Conservation (phyloP, 495 filamentous ascomycete genomes). For the Pyronema domesticum region DNA sequence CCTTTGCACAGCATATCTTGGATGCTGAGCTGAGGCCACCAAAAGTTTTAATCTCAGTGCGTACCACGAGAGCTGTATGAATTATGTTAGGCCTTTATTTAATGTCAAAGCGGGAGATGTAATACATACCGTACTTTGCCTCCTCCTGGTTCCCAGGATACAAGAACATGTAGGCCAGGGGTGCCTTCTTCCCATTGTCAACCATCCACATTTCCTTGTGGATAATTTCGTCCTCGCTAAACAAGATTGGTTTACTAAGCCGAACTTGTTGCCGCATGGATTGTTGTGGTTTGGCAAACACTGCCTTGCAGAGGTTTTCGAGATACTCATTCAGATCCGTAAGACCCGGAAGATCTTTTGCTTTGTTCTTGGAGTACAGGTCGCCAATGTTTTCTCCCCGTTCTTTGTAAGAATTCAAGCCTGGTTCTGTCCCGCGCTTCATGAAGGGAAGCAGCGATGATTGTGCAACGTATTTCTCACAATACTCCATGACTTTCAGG, state of each 20-base stretch:
- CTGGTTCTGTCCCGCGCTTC: constrained; percentile 3
- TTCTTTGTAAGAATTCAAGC: constrained; percentile 18
- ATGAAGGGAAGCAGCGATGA: constrained; percentile 20
- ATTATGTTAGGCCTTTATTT: background rate
- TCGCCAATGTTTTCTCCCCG: constrained; percentile 22
- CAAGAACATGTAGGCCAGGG: constrained; percentile 24
- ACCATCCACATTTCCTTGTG: constrained; percentile 28
- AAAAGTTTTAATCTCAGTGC: constrained; percentile 31
- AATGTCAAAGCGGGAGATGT: background rate
- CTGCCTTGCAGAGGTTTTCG: constrained; percentile 34
- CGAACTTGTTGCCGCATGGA: constrained; percentile 40
- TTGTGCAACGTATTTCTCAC: constrained; percentile 18
- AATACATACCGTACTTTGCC: background rate
- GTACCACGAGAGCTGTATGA: constrained; percentile 33
- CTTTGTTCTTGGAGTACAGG: constrained; percentile 14
- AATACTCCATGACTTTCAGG: constrained; percentile 22
- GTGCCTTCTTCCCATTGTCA: constrained; percentile 12
- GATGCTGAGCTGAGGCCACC: constrained; percentile 40
- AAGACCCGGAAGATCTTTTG: constrained; percentile 29
- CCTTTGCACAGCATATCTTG: constrained; percentile 28
- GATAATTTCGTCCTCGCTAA: constrained; percentile 25
- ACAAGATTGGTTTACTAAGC: constrained; percentile 32
- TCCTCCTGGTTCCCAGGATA: constrained; percentile 9
- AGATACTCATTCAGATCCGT: constrained; percentile 36
- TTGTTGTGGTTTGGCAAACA: constrained; percentile 40